Base-by-base conservation (phyloP, 345 rosid species). In the Hibiscus tridactylites region DNA sequence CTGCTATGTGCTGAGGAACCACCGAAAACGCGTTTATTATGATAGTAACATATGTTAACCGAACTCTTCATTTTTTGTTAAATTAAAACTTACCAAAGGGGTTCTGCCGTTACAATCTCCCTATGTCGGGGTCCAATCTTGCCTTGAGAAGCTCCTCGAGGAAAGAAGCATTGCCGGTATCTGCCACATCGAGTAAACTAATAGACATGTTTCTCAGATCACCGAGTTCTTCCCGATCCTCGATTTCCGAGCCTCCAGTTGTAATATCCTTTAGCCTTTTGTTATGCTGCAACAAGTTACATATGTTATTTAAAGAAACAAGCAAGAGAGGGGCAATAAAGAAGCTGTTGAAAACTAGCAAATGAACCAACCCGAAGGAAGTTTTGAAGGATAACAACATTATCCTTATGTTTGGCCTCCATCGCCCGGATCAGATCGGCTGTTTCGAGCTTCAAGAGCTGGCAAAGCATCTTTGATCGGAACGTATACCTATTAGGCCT, bases 61-160 rank as follows among this genome's bases (percentile, higher is more conserved):
- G 52, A 13, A 12, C 46, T 42, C 46, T 42, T 42, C 46, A 9
- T 42, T 42, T 42, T 42, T 42, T 42, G 3, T 42, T 9, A 42
- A 42, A 42, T 42, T 42, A 8, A 8, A 42, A 42, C 46, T 42
- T 42, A 42, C 46, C 3, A 42, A 42, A 35, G 93, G 90, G 39
- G 95, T 86, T 86, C 84, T 86, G 56, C 97, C 98, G 74, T 79
- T 71, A 6, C 83, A 81, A 76, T 90, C 91, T 35, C 84, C 84
- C 77, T 53, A 86, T 76, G 65, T 90, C 90, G 76, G 93, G 93
- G 76, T 85, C 87, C 83, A 88, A 71, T 71, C 77, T 93, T 15
- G 89, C 93, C 86, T 74, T 89, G 24, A 93, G 90, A 77, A 88
- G 92, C 79, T 87, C 91, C 57, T 89, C 91, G 9, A 91, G 90